A percentile compares a stretch with the other conserved stretches of the same genome.
These are phyloP conservation scores for Cicer bijugum DNA, from an alignment of 306 rosid genomes.

Conservation along the genomic window DNA sequence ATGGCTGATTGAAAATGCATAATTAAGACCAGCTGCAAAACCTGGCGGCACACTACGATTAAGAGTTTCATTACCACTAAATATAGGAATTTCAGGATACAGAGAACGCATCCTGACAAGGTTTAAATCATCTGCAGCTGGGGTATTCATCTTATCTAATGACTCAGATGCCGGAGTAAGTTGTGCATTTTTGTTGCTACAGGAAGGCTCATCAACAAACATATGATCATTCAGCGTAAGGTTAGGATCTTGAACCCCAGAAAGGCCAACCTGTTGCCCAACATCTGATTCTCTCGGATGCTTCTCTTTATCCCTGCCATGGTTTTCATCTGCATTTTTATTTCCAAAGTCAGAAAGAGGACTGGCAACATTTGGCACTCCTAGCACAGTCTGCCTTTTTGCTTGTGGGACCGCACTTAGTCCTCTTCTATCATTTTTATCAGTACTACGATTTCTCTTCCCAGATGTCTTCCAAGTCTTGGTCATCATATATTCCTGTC, in stretches of 20 bases:
- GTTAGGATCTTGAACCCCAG: background rate
- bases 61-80: background rate
- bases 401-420: constrained; percentile 41
- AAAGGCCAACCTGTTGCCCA: constrained; percentile 37
- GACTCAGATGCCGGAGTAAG: constrained; percentile 37
- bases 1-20: constrained; percentile 42
- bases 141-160: constrained; percentile 44
- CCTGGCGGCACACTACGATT: constrained; percentile 45
- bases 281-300: constrained; percentile 37
- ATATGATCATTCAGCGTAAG: background rate
- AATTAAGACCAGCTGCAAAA: constrained; percentile 58
- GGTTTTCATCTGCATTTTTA: constrained; percentile 28
- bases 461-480: constrained; percentile 40
- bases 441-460: constrained; percentile 41
- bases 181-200: constrained; percentile 41
- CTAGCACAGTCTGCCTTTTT: constrained; percentile 38
- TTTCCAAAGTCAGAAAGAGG: constrained; percentile 38
- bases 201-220: background rate
- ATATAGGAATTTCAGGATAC: constrained; percentile 38
- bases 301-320: constrained; percentile 43
- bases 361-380: background rate
- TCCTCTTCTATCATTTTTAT: constrained; percentile 33
- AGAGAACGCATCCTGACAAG: constrained; percentile 43
- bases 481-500: constrained; percentile 16
- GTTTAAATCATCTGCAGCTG: constrained; percentile 56